Base-by-base conservation (phyloP, 257 asterid genomes). In the Scutellaria galericulata region DNA sequence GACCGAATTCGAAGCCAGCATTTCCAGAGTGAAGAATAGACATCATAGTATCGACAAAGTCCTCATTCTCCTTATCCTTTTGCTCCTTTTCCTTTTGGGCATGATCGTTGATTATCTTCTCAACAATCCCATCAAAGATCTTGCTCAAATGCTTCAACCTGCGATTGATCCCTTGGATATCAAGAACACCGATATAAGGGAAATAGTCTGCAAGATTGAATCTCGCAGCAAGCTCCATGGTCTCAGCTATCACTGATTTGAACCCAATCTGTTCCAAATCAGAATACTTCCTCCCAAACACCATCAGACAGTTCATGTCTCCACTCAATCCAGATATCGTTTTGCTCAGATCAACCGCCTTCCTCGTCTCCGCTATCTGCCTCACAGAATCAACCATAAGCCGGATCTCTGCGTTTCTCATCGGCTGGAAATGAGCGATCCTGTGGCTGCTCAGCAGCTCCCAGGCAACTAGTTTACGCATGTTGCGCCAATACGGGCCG, bases 401-500 rank as follows among this genome's bases (percentile, higher is more conserved):
- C 7, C 39, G 73, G 20, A 81, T 13, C 78, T 83, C 85, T 1
- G 58, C 50, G 13, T 45, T 46, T 42, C 88, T 78, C 80, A 67
- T 54, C 27, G 78, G 15, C 76, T 24, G 66, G 35, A 73, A 79
- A 7, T 71, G 72, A 44, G 31, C 15, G 27, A 76, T 69, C 69
- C 31, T 74, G 18, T 0, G 9, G 42, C 1, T 63, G 42, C 76
- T 82, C 45, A 83, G 78, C 7, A 77, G 73, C 70, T 83, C 50
- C 66, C 48, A n/a, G 9, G 78, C 72, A 68, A 41, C 18, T 0
- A 75, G 77, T 2, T 72, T 82, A 1, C 79, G 76, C 77, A 78
- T 82, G 52, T 76, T 22, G 9, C 77, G 78, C 87, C 84, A 83
- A 27, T 68, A 77, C 5, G 82, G 64, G 44, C 80, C 80, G 60